Evolutionary conservation across 116 monocot species (phyloP).

Genomic region (Papilionanthe hybrid): DNA sequence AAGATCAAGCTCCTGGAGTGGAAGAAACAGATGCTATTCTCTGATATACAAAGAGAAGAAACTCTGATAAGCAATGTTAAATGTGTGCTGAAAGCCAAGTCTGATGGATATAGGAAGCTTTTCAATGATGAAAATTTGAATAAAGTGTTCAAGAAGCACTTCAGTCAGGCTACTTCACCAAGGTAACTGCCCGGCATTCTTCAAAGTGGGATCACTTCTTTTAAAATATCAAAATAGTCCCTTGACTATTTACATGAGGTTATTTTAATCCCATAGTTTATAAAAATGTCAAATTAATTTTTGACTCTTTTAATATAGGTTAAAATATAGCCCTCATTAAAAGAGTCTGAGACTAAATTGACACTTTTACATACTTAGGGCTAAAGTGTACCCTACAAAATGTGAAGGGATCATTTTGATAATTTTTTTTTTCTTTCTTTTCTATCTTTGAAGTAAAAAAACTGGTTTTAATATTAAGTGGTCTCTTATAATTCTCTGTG

Average conservation of each 20-base stretch:
- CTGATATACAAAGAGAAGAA: slow-evolving; percentile 68
- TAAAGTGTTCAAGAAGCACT: slow-evolving; percentile 1
- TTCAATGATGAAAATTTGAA: slow-evolving; percentile 1
- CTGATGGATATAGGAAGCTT: slow-evolving; percentile 12
- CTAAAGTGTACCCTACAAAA: no score
- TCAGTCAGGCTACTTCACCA: background rate
- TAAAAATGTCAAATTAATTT: no score
- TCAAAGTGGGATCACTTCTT: background rate
- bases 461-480: no score
- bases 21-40: slow-evolving; percentile 55
- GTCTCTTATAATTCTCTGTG: background rate
- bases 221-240: no score
- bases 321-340: no score
- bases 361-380: no score
- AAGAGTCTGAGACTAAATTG: no score
- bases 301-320: no score
- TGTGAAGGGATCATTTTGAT: no score
- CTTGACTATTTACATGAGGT: no score
- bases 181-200: background rate
- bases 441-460: background rate
- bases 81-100: slow-evolving; percentile 24
- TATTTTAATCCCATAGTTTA: no score
- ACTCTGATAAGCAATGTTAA: slow-evolving; percentile 37
- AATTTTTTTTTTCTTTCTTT: no score
- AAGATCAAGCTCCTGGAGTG: slow-evolving; percentile 50